phyloP scores from a whole-genome alignment of 2,329 filamentous ascomycete species.

The Dothideomycetes sp. region DNA sequence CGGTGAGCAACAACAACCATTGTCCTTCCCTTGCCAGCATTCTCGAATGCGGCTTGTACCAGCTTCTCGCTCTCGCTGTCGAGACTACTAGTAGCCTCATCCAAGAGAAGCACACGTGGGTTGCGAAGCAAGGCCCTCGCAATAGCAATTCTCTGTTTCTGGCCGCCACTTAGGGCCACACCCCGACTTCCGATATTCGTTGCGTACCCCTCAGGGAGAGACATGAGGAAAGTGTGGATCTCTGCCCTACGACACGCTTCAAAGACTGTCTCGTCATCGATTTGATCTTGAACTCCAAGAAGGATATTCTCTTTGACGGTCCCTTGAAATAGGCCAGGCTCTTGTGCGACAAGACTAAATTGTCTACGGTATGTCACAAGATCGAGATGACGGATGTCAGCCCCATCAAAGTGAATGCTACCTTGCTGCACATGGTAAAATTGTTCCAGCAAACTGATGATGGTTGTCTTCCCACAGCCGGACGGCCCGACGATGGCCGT shows the following conservation, averaged over 20 bases:
- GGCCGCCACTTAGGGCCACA: constrained; percentile 30
- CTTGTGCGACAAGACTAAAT: constrained; percentile 35
- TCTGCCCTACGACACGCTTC: constrained; percentile 57
- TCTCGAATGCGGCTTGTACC: constrained; percentile 27
- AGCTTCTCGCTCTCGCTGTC: constrained; percentile 31
- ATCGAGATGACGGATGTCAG: constrained; percentile 25
- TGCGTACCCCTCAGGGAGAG: constrained; percentile 54
- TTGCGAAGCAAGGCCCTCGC: constrained; percentile 32
- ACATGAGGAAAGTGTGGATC: constrained; percentile 56
- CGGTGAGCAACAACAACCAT: constrained; percentile 35
- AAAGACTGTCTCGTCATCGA: constrained; percentile 45
- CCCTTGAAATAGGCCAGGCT: constrained; percentile 38
- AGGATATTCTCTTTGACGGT: constrained; percentile 40
- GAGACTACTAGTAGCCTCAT: constrained; percentile 32
- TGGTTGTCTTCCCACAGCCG: constrained; percentile 29
- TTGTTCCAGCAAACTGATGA: constrained; percentile 27
- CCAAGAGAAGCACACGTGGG: constrained; percentile 28
- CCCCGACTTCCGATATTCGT: constrained; percentile 36
- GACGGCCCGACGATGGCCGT: constrained; percentile 31
- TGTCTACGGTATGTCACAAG: constrained; percentile 28
- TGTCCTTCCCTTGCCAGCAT: constrained; percentile 23
- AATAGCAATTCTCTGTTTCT: constrained; percentile 31
- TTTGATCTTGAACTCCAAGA: constrained; percentile 31
- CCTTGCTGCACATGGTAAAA: constrained; percentile 55
- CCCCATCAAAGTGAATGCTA: constrained; percentile 43